Evolutionary conservation across 352 stramenopile species (phyloP), one percentile per base, ranked within the genome.

Genomic region (Phytopythium litorale): DNA sequence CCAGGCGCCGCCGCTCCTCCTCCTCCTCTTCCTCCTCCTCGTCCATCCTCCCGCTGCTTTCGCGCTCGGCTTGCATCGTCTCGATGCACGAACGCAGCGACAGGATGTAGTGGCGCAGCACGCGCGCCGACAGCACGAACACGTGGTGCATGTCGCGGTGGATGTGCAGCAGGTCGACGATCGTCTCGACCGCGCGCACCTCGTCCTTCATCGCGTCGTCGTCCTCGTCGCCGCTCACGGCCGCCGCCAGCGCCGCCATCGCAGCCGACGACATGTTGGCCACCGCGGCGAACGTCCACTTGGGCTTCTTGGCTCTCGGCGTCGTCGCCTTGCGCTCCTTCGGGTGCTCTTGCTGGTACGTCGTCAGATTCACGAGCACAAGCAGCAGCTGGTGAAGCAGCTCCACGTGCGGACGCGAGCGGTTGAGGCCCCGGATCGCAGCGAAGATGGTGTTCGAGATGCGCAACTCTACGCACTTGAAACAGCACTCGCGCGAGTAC

Each of bases 91-190:
- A 62, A 16, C 66, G 66, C 40, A 82, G 42, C n/a, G 63, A 60
- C 8, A 58, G 35, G 9, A 95, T 51, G 63, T 91, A 89, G 37
- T 87, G 80, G 65, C 76, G 75, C 33, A 93, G 68, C 37, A 92
- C 71, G 7, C 71, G 62, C 4, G 82, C 77, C 9, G 81, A 82
- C 1, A 94, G 72, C 42, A 83, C 68, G 56, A 96, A 96, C 21
- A 97, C 71, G 28, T 84, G 73, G 38, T 88, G 76, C 84, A 94
- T 95, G 58, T 97, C 89, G 46, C 89, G 88, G 66, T 98, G 97
- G 61, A 98, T 96, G 70, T 99, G 96, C 60, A 98, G 70, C 50
- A 98, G 67, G 63, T 99, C 94, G 15, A 98, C 81, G 16, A 98
- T 81, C 45, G 91, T 80, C 61, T 98, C 87, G 18, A 96, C 79